Base-by-base conservation (phyloP, 805 yeast genomes). In the Helenozyma baotianmanensis region DNA sequence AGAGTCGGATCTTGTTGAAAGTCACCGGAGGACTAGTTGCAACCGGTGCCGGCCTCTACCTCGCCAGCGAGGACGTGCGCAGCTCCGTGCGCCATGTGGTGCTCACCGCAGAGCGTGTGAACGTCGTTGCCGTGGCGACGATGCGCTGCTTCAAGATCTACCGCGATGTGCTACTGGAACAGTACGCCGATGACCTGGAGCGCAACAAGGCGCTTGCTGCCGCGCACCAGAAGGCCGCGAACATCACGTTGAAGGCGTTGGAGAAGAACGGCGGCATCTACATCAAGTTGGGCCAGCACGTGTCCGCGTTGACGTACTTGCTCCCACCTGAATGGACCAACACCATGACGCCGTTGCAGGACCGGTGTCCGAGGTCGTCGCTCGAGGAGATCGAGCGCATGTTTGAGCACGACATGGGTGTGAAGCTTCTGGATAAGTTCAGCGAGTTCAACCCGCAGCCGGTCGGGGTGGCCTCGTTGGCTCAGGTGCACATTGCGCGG, bases 321-420 rank as follows among this genome's bases (percentile, higher is more conserved):
- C 64, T 92, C 30, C 98, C 99, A 0, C 66, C 64, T 4, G 96
- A 92, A 59, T 92, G 99, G 99, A 90, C 97, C 1, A 77, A 78
- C 11, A 80, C 97, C 0, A 92, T 92, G 96, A 70, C 81, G 21
- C 95, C 96, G 2, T 63, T 92, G 32, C 97, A 90, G 52, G 95
- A 89, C 48, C 74, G 76, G 51, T 90, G 97, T 54, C 97, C 98
- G 0, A 66, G 71, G 44, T 82, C 95, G 1, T 73, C 88, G 0
- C 46, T 77, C 19, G 84, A 76, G 29, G 87, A 83, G 25, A 77
- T 92, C 14, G 64, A 70, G 25, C 63, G 64, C 11, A 74, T 92
- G 82, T 78, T 92, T 47, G 48, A 53, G 28, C 51, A 56, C 2
- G 99, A 92, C 54, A 62, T 83, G 42, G 88, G 88, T 2, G 46